Conservation (phyloP, 75 land plant genomes). For the Larix kaempferi region DNA sequence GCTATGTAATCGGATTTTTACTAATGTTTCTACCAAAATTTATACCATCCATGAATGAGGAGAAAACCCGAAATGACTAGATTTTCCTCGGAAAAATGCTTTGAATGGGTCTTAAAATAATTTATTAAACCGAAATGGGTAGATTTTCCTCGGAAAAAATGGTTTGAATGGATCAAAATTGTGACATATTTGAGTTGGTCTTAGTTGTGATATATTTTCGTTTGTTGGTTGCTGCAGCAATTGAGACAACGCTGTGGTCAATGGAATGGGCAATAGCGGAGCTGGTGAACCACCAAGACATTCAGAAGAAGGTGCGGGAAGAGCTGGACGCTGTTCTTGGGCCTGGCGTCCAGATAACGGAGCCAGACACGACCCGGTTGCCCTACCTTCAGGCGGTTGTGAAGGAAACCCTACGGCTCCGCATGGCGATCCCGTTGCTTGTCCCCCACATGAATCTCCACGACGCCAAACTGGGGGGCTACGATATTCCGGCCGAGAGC, state of each 20-base stretch:
- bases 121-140: no score
- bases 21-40: background rate
- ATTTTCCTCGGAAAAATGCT: no score
- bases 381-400: constrained; percentile 69
- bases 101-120: no score
- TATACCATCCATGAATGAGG: background rate
- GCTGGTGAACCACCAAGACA: constrained; percentile 64
- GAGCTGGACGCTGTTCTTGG: constrained; percentile 47
- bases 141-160: no score
- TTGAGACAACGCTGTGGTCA: constrained; percentile 85
- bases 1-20: no score
- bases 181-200: background rate
- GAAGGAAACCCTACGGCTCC: constrained; percentile 68
- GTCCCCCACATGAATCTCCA: constrained; percentile 86
- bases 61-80: background rate
- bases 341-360: constrained; percentile 33
- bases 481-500: constrained; percentile 58
- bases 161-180: no score
- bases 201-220: background rate
- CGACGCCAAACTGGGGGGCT: constrained; percentile 64
- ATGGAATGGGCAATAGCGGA: constrained; percentile 88
- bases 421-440: constrained; percentile 70
- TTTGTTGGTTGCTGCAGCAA: constrained; percentile 34
- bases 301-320: constrained; percentile 40
- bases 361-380: constrained; percentile 44